phyloP scores from a whole-genome alignment of 495 filamentous ascomycete genomes.

The Gamarada debralockiae region DNA sequence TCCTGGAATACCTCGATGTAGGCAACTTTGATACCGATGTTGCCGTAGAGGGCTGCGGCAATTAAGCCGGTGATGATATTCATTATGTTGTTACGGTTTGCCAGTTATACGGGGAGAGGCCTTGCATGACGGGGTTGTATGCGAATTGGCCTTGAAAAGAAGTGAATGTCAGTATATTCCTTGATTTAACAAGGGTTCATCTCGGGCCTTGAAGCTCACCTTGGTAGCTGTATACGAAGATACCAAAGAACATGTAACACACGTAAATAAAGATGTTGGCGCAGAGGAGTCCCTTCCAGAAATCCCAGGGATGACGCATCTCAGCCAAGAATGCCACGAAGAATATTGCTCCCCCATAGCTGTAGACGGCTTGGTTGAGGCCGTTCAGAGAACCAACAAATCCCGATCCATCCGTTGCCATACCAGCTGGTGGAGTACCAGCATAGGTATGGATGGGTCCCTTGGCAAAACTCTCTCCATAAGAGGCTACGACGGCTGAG shows the following conservation, averaged over 20 bases:
- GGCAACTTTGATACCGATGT: constrained; percentile 60
- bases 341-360: constrained; percentile 53
- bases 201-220: too few relatives aligned
- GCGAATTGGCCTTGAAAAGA: constrained; percentile 47
- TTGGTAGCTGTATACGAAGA: too few relatives aligned
- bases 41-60: constrained; percentile 57
- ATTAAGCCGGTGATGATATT: constrained; percentile 45
- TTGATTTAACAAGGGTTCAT: too few relatives aligned
- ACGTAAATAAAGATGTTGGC: constrained; percentile 54
- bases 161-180: too few relatives aligned
- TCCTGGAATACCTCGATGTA: constrained; percentile 55
- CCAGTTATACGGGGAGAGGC: constrained; percentile 45
- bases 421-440: constrained; percentile 20
- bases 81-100: constrained; percentile 48
- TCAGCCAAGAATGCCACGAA: constrained; percentile 65
- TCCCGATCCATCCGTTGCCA: constrained; percentile 6
- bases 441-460: constrained; percentile 27
- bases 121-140: constrained; percentile 41
- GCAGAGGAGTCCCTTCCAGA: constrained; percentile 54
- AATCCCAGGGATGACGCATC: constrained; percentile 59
- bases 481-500: background rate
- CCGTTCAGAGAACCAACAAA: constrained; percentile 46
- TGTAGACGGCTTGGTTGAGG: constrained; percentile 47
- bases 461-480: background rate
- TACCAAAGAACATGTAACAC: constrained; percentile 50